Evolutionary conservation across 2,329 filamentous ascomycete species (phyloP).

Genomic region (Nectriaceae sp.): DNA sequence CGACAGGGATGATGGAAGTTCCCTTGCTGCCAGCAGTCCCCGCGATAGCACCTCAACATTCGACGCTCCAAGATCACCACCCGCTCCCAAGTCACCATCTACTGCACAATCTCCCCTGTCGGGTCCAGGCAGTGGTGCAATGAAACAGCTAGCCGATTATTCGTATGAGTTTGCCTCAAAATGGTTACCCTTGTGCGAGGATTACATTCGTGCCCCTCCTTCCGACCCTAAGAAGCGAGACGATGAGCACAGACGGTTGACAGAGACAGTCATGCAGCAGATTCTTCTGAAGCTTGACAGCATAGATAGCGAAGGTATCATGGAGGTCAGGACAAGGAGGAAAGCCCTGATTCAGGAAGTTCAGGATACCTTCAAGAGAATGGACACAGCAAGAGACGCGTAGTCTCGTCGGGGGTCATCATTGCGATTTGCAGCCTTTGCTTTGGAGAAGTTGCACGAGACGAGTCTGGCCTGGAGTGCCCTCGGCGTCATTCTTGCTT

Average conservation of each 20-base stretch:
- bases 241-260: slow-evolving; percentile 74
- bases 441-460: slow-evolving; percentile 12
- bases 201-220: slow-evolving; percentile 65
- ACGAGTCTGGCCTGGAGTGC: slow-evolving; percentile 20
- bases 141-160: slow-evolving; percentile 67
- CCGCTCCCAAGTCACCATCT: no score
- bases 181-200: slow-evolving; percentile 64
- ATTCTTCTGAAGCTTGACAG: slow-evolving; percentile 76
- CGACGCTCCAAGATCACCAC: slow-evolving; percentile 26
- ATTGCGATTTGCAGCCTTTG: slow-evolving; percentile 4
- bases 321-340: slow-evolving; percentile 62
- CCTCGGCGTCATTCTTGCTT: slow-evolving; percentile 18
- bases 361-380: slow-evolving; percentile 63
- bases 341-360: slow-evolving; percentile 75
- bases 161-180: slow-evolving; percentile 63
- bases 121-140: slow-evolving; percentile 31
- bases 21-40: slow-evolving; percentile 42
- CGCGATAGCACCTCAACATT: slow-evolving; percentile 45
- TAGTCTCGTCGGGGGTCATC: slow-evolving; percentile 8
- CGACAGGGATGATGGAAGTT: slow-evolving; percentile 37
- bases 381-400: slow-evolving; percentile 54
- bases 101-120: slow-evolving; percentile 17
- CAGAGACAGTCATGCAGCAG: slow-evolving; percentile 75
- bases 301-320: slow-evolving; percentile 71
- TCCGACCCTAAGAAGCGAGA: slow-evolving; percentile 65